Conservation (phyloP, 2,329 filamentous ascomycete genomes). For the Ascochyta viciae-villosae region DNA sequence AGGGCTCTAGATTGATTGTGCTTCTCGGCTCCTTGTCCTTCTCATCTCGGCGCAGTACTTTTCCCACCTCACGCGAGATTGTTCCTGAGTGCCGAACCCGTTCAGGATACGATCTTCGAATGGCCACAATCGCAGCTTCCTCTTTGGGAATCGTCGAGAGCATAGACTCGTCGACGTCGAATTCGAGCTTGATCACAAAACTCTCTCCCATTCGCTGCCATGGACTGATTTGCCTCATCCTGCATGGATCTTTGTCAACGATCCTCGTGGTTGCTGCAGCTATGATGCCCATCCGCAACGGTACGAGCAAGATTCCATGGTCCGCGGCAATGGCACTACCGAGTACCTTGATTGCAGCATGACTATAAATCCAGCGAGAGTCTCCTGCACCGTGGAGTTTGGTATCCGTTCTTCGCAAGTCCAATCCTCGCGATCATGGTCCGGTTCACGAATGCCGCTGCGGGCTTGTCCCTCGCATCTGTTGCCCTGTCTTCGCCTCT, state of each 20-base stretch:
- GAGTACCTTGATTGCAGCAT: conserved; percentile 6
- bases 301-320: conserved; percentile 10
- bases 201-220: conserved; percentile 23
- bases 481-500: conserved; percentile 37
- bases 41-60: background rate
- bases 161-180: conserved; percentile 12
- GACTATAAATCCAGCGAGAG: conserved; percentile 19
- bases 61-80: background rate
- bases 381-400: background rate
- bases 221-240: conserved; percentile 12
- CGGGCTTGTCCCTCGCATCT: conserved; percentile 37
- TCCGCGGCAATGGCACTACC: conserved; percentile 10
- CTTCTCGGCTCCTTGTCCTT: background rate
- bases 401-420: conserved; percentile 11
- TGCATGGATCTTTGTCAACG: conserved; percentile 17
- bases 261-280: conserved; percentile 19
- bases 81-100: background rate
- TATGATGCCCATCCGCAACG: conserved; percentile 25
- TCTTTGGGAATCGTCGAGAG: conserved; percentile 13
- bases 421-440: conserved; percentile 28
- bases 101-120: conserved; percentile 11
- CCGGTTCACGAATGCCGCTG: conserved; percentile 28
- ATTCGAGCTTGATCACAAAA: conserved; percentile 12
- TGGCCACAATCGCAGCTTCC: conserved; percentile 18
- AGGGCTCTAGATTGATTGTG: background rate